These are phyloP conservation scores for Stenocarpella maydis DNA, from an alignment of 2,329 filamentous ascomycete species.

Conservation along the genomic window DNA sequence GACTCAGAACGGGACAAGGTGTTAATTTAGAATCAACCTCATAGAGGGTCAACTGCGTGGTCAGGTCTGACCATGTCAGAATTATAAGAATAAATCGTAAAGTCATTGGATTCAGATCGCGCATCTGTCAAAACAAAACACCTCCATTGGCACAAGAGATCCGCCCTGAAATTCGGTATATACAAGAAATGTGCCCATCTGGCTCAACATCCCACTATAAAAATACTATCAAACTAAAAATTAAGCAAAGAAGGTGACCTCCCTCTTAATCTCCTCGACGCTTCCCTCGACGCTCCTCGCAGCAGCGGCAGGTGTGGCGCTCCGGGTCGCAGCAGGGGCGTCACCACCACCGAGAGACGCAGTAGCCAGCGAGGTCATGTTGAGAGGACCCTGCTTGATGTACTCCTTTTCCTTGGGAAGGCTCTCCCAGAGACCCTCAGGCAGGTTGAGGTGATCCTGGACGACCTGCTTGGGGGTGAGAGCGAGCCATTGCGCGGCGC, in stretches of 20 bases:
- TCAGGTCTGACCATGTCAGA: no score
- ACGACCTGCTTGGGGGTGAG: constrained; percentile 66
- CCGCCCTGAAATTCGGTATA: not conserved
- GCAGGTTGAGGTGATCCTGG: constrained; percentile 60
- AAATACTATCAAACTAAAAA: not conserved
- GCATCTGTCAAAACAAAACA: not conserved
- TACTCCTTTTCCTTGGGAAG: constrained; percentile 54
- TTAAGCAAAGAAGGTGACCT: constrained; percentile 34
- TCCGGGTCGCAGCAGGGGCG: not conserved
- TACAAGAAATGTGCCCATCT: not conserved
- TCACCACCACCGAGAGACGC: not conserved
- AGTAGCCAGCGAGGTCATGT: constrained; percentile 34
- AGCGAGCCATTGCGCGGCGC: constrained; percentile 65
- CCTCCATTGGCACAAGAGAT: not conserved
- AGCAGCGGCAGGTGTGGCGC: not conserved
- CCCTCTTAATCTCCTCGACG: constrained; percentile 28
- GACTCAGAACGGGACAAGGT: not conserved
- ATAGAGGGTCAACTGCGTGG: no score
- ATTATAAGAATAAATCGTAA: not conserved
- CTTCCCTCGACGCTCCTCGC: not conserved
- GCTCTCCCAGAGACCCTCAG: constrained; percentile 46
- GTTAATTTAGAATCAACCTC: not conserved
- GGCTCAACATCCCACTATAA: not conserved
- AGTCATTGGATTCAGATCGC: not conserved
- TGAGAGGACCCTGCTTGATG: constrained; percentile 48